phyloP scores from a whole-genome alignment of 306 rosid species.

The Glycine latifolia region DNA sequence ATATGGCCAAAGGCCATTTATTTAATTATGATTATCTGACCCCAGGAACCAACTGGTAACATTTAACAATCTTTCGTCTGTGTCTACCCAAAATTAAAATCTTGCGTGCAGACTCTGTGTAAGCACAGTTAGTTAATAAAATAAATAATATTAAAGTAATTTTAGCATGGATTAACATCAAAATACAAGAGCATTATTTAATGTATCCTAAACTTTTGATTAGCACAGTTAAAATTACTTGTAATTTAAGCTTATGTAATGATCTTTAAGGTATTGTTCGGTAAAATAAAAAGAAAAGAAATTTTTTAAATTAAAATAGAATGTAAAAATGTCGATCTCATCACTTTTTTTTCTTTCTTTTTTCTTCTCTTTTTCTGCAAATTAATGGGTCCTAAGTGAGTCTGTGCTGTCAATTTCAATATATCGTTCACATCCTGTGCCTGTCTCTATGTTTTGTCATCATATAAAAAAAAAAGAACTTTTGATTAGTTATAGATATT shows the following conservation, averaged over 20 bases:
- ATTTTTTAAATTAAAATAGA: no score
- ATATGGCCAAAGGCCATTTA: neutral
- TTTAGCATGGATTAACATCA: neutral
- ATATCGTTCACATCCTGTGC: neutral
- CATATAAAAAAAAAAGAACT: neutral
- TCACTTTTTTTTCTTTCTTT: no score
- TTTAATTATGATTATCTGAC: slow-evolving; percentile 29
- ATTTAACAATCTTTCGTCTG: neutral
- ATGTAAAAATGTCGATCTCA: no score
- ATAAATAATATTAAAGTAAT: neutral
- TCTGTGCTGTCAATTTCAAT: neutral
- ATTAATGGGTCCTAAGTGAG: no score
- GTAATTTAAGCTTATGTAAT: neutral
- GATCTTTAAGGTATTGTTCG: no score
- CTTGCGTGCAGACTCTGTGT: neutral
- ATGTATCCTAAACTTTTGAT: neutral
- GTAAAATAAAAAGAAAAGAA: no score
- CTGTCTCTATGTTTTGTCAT: neutral
- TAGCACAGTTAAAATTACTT: neutral
- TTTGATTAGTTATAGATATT: no score
- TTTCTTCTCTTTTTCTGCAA: no score
- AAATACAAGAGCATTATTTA: neutral
- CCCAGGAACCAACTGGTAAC: slow-evolving; percentile 31
- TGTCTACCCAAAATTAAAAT: neutral
- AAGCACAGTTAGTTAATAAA: neutral